phyloP scores from a whole-genome alignment of 2,329 filamentous ascomycete genomes.

The Pleoardoris graminearum region DNA sequence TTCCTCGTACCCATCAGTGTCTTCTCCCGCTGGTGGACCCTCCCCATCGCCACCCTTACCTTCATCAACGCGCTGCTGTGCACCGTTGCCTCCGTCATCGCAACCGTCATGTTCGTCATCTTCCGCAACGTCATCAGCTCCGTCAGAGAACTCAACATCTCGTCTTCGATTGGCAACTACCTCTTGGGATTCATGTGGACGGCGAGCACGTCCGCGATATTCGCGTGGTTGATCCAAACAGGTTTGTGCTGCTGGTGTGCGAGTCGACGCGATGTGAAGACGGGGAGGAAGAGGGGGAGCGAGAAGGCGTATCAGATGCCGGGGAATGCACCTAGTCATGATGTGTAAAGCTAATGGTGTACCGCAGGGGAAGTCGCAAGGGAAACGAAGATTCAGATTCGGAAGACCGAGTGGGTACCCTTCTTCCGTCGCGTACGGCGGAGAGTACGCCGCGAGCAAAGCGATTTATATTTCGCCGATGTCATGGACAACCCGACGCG shows the following conservation, averaged over 20 bases:
- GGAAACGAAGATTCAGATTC: conserved; percentile 18
- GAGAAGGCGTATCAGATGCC: conserved; percentile 39
- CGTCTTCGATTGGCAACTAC: conserved; percentile 60
- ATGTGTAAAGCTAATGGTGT: conserved; percentile 1
- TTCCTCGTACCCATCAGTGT: conserved; percentile 62
- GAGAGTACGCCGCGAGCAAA: background rate
- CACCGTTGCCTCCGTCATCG: conserved; percentile 71
- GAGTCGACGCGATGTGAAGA: conserved; percentile 57
- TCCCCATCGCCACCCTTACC: conserved; percentile 69
- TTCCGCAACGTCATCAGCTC: conserved; percentile 75
- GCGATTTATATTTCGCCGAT: background rate
- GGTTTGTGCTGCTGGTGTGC: conserved; percentile 79
- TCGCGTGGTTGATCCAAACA: conserved; percentile 73
- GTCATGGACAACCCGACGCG: background rate
- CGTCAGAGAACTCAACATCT: conserved; percentile 75
- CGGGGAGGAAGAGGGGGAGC: conserved; percentile 51
- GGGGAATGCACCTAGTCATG: background rate
- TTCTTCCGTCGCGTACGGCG: background rate
- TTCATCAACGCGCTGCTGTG: conserved; percentile 69
- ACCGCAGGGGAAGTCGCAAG: conserved; percentile 12
- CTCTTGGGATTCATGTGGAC: conserved; percentile 95
- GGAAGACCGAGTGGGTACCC: conserved; percentile 14
- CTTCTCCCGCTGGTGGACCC: conserved; percentile 59
- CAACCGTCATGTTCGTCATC: conserved; percentile 81
- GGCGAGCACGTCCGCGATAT: conserved; percentile 65